Conservation (phyloP, 305 asterid species). For the Fraxinus greggii region DNA sequence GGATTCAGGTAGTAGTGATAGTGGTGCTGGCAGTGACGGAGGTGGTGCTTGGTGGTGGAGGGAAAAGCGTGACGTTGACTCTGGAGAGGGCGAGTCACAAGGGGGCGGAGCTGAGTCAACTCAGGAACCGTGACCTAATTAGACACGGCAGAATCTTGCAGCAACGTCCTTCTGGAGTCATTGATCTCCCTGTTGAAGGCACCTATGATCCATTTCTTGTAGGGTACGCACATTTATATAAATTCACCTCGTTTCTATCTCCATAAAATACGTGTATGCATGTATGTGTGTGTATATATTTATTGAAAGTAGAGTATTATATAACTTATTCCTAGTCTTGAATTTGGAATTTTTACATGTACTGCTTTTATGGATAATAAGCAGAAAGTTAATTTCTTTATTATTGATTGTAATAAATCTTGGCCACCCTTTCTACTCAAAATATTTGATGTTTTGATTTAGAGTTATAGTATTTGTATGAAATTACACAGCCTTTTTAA, state of each 20-base stretch:
- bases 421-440: background rate
- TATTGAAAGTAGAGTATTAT: background rate
- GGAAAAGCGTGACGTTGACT: slow-evolving; percentile 37
- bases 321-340: background rate
- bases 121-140: slow-evolving; percentile 62
- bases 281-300: background rate
- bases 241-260: background rate
- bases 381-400: background rate
- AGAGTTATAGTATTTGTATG: background rate
- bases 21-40: slow-evolving; percentile 27
- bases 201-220: slow-evolving; percentile 78
- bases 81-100: slow-evolving; percentile 68
- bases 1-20: slow-evolving; percentile 33
- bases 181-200: slow-evolving; percentile 78
- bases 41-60: slow-evolving; percentile 41
- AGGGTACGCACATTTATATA: slow-evolving; percentile 46
- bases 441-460: no score
- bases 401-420: background rate
- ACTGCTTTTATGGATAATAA: background rate
- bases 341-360: background rate
- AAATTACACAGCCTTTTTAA: background rate
- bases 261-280: background rate
- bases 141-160: slow-evolving; percentile 70
- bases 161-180: slow-evolving; percentile 45
- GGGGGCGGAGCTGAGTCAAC: slow-evolving; percentile 63